Base-by-base conservation (phyloP, 2,329 filamentous ascomycete species). In the Xylariaceae sp. region DNA sequence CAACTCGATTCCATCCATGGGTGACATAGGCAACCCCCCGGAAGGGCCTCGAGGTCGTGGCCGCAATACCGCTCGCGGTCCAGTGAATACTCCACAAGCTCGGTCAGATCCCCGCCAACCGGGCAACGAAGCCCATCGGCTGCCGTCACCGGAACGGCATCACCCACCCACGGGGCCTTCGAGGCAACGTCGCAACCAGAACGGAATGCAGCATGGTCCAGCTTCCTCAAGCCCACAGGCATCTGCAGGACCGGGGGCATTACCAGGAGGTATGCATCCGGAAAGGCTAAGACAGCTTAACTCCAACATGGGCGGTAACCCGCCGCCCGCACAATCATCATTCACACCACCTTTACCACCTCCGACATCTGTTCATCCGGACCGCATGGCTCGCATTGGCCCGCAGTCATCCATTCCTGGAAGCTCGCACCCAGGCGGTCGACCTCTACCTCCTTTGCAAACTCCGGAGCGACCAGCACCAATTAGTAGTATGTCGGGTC, bases 11-110 rank as follows among this genome's bases (percentile, higher is more conserved):
- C 75, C 78, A 53, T 75, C 76, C 23, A 71, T 77, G 37, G 67
- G 68, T 34, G 77, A 71, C 71, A 75, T 65, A 47, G 55, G 62
- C 30, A 78, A 74, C 47, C 72, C 81, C 47, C 83, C 83, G 2
- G 80, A 80, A n/a, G 84, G 82, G 1, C 83, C 84, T 13, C 78
- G 79, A 54, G 80, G 77, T 64, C 80, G 77, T 66, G 81, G 77
- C 59, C 75, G 74, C 61, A 77, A 73, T 65, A 72, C 73, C 51
- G 68, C 72, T 50, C 76, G 79, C 67, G 70, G 73, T 61, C 62
- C 69, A 59, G 37, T 69, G 61, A 76, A 75, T 48, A 73, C 72
- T 7, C 69, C 74, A 3, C 74, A 77, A 51, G 62, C 69, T 50
- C 73, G 79, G 58, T 68, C 74, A 7, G 80, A 83, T 48, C 70